Base-by-base conservation (phyloP, 805 yeast genomes). In the Diddensiella transvaalensis region DNA sequence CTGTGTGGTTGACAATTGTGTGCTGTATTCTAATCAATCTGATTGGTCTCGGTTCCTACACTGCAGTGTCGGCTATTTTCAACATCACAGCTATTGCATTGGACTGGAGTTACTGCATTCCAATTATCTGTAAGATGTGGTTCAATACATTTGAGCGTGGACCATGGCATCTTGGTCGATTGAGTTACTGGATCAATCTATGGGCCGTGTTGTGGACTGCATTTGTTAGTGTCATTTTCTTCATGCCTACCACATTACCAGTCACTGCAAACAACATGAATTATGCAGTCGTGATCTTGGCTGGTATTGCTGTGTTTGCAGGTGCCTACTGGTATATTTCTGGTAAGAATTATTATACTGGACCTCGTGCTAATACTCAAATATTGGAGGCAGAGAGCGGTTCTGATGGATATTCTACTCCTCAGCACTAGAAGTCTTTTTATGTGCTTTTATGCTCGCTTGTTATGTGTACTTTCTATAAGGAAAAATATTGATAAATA, bases 11-110 rank as follows among this genome's bases (percentile, higher is more conserved):
- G 24, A 75, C 76, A 17, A 45, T 47, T 22, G 36, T 49, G 23
- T 40, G 48, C 29, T 56, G 59, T 44, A 54, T 52, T 41, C 47
- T 78, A 2, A 65, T 86, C 40, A 86, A 90, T 1, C 62, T 82
- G 4, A 69, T 87, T 36, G 84, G 90, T 2, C 66, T 87, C 39
- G 64, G 86, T 1, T 84, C 91, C 0, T 70, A 80, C 3, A 78
- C 89, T 4, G 89, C 93, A 0, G 84, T 87, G 65, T 83, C 83
- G 63, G 89, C 95, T 2, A 86, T 87, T 63, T 79, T 86, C 69
- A 93, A 95, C 0, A 82, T 90, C 15, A 82, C 91, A 6, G 93
- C 87, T 2, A 75, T 86, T 18, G 77, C 88, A 2, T 68, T 87
- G 50, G 82, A 88, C 43, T 71, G 85, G 24, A 87, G 93, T 2